Evolutionary conservation across 2,329 filamentous ascomycete species (phyloP).

Genomic region (Ophiostoma perfectum): DNA sequence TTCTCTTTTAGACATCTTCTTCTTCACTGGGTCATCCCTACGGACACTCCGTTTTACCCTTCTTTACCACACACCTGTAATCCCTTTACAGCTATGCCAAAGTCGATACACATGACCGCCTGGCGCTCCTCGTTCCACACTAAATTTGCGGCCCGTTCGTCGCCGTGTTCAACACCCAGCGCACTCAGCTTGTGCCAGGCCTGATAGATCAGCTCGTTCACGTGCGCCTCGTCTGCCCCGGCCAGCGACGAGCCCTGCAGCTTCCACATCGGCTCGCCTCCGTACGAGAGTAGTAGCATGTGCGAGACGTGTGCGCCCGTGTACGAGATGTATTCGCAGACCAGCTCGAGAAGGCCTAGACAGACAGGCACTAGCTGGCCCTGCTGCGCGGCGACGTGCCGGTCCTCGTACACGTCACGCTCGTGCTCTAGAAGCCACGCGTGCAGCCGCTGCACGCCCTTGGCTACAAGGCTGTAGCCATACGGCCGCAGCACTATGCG

Average conservation of each 20-base stretch:
- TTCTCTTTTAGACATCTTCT: too few species aligned
- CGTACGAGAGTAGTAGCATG: constrained; percentile 21
- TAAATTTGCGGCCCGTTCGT: neutral
- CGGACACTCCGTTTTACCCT: too few species aligned
- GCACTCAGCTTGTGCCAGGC: neutral
- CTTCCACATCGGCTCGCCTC: constrained; percentile 15
- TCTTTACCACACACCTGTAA: too few species aligned
- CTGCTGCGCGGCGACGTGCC: constrained; percentile 13
- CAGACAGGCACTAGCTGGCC: constrained; percentile 17
- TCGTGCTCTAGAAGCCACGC: constrained; percentile 13
- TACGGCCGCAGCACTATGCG: constrained; percentile 16
- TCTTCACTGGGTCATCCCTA: too few species aligned
- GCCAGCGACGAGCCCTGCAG: neutral
- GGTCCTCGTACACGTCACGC: neutral
- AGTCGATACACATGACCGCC: constrained; percentile 2
- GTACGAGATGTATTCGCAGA: neutral
- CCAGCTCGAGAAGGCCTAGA: constrained; percentile 12
- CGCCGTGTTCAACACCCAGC: neutral
- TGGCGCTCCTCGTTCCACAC: constrained; percentile 2
- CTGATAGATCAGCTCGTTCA: neutral
- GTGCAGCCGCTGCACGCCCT: constrained; percentile 19
- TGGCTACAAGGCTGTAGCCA: constrained; percentile 19
- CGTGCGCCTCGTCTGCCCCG: neutral
- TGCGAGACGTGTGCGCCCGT: constrained; percentile 14
- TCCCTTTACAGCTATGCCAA: too few species aligned